These are phyloP conservation scores for Scutellaria minor DNA, from an alignment of 257 asterid species.

Conservation along the genomic window DNA sequence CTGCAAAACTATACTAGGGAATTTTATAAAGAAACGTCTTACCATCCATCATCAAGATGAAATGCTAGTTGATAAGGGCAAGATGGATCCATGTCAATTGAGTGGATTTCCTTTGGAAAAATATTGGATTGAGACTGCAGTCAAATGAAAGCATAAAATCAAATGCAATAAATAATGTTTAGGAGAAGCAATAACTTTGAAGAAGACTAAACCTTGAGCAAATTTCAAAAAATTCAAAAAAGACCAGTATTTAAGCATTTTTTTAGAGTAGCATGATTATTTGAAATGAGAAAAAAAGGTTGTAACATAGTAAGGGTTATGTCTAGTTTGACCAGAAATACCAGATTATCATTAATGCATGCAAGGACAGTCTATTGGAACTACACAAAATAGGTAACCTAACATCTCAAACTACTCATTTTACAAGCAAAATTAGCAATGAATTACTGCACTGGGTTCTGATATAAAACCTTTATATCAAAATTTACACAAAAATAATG, in stretches of 20 bases:
- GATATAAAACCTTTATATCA: too few relatives aligned
- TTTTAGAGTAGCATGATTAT: constrained; percentile 13
- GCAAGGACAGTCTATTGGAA: constrained; percentile 8
- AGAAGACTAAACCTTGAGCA: constrained; percentile 26
- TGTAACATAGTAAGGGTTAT: neutral
- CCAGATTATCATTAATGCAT: constrained; percentile 2
- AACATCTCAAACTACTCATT: constrained; percentile 10
- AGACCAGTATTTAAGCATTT: neutral
- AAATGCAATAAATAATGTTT: constrained; percentile 14
- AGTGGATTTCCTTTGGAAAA: constrained; percentile 76
- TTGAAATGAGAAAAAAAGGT: neutral
- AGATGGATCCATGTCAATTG: constrained; percentile 85
- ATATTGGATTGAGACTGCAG: constrained; percentile 92
- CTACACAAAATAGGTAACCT: constrained; percentile 14
- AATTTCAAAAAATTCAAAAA: neutral
- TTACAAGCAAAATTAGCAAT: neutral
- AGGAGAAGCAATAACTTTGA: constrained; percentile 20
- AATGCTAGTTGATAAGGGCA: constrained; percentile 90
- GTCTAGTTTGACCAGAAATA: constrained; percentile 6
- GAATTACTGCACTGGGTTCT: neutral
- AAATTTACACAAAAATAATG: too few relatives aligned
- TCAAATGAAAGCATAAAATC: constrained; percentile 27
- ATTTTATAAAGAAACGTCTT: constrained; percentile 33
- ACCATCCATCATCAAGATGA: constrained; percentile 99
- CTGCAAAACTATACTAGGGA: neutral